Evolutionary conservation across 2,329 filamentous ascomycete genomes (phyloP).

Genomic region (Ophiostoma tasmaniense): DNA sequence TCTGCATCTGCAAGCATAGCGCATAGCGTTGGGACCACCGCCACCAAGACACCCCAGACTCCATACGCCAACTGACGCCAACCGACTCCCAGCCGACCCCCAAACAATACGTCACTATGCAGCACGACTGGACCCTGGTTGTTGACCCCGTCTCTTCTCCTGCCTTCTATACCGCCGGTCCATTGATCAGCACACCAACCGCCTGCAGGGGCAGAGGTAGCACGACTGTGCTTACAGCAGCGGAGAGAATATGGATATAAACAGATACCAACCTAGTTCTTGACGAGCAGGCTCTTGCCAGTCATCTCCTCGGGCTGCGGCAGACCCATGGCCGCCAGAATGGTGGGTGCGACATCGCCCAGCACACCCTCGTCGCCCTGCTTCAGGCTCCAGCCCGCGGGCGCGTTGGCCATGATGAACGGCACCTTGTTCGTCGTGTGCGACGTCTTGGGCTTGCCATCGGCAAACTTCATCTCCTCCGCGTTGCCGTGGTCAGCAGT

Average conservation of each 20-base stretch:
- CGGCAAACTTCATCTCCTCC: constrained; percentile 96
- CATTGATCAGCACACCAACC: not conserved
- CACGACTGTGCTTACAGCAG: too few species aligned
- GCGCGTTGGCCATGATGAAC: constrained; percentile 96
- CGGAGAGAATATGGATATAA: too few species aligned
- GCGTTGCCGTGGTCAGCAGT: constrained; percentile 96
- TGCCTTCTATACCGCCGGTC: too few species aligned
- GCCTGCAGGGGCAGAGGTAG: too few species aligned
- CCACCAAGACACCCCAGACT: too few species aligned
- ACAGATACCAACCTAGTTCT: constrained; percentile 40
- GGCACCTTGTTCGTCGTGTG: constrained; percentile 98
- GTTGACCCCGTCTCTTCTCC: not conserved
- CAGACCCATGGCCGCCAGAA: constrained; percentile 85
- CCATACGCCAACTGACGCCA: too few species aligned
- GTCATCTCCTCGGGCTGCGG: constrained; percentile 89
- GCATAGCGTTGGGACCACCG: too few species aligned
- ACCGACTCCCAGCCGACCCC: too few species aligned
- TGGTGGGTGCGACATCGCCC: constrained; percentile 91
- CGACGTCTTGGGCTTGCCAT: constrained; percentile 94
- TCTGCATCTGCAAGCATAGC: too few species aligned
- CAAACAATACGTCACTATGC: not conserved
- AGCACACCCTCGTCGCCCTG: constrained; percentile 73
- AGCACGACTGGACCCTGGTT: not conserved
- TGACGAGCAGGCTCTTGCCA: constrained; percentile 72
- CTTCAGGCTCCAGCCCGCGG: constrained; percentile 77